Percentiles rank a stretch among this genome's conserved stretches.
Evolutionary conservation across 148 eudicot species (phyloP).

Genomic region (Rhododendron ovatum): DNA sequence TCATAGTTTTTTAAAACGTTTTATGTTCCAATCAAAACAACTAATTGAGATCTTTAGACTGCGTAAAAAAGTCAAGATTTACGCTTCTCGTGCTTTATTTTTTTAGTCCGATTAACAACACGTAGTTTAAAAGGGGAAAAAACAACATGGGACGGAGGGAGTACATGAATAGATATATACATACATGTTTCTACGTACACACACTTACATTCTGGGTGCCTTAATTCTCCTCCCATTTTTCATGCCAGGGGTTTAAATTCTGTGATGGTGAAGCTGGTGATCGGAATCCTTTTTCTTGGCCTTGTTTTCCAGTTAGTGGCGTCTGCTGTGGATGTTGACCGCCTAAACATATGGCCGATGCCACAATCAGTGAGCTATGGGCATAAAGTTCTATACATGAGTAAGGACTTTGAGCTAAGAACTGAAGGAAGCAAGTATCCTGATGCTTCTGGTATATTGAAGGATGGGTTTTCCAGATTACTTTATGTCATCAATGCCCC

Average conservation of each 20-base stretch:
- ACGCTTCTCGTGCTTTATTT: background rate
- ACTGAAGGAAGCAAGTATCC: slow-evolving; percentile 54
- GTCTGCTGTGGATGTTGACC: slow-evolving; percentile 29
- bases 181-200: background rate
- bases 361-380: slow-evolving; percentile 55
- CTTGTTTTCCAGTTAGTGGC: slow-evolving; percentile 26
- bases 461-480: slow-evolving; percentile 59
- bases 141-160: background rate
- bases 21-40: background rate
- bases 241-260: slow-evolving; percentile 5
- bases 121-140: background rate
- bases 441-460: slow-evolving; percentile 55
- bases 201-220: background rate
- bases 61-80: no score
- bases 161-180: background rate
- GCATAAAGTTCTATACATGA: slow-evolving; percentile 32
- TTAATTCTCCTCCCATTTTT: background rate
- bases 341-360: slow-evolving; percentile 88
- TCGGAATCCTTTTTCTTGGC: slow-evolving; percentile 20
- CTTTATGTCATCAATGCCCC: slow-evolving; percentile 36
- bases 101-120: no score
- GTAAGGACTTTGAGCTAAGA: slow-evolving; percentile 52
- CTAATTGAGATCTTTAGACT: background rate
- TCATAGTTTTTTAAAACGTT: background rate
- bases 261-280: slow-evolving; percentile 38